These are phyloP conservation scores for Globisporangium nodosum DNA, from an alignment of 352 stramenopile species.

Conservation along the genomic window DNA sequence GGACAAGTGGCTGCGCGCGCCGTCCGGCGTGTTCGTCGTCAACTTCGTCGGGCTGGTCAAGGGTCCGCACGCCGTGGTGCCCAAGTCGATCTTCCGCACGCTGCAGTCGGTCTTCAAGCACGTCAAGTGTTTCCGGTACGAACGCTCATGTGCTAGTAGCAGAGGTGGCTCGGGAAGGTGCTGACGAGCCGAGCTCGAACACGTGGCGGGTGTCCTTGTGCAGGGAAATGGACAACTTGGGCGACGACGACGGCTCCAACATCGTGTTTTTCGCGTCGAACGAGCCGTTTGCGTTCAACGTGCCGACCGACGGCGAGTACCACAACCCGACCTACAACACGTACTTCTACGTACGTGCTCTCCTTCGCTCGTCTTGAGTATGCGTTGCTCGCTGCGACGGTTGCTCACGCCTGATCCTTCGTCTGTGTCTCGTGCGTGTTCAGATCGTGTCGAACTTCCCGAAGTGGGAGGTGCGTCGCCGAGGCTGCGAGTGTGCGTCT, in stretches of 20 bases:
- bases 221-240: conserved; percentile 43
- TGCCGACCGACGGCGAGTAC: conserved; percentile 49
- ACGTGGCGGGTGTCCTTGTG: background rate
- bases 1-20: conserved; percentile 42
- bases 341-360: conserved; percentile 19
- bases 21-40: conserved; percentile 54
- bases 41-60: conserved; percentile 77
- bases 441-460: conserved; percentile 12
- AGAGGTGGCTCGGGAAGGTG: background rate
- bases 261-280: conserved; percentile 78
- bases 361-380: too few species aligned
- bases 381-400: too few species aligned
- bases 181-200: background rate
- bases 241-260: conserved; percentile 42
- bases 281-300: conserved; percentile 53
- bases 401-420: too few species aligned
- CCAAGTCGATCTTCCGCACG: conserved; percentile 66
- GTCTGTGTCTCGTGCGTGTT: background rate
- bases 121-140: conserved; percentile 54
- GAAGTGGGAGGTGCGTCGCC: conserved; percentile 8
- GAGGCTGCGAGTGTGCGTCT: background rate
- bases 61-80: conserved; percentile 35
- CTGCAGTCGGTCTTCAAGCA: conserved; percentile 60
- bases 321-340: conserved; percentile 40
- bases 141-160: too few species aligned